These are phyloP conservation scores for Flaveria linearis DNA, from an alignment of 129 eudicot species.

Conservation along the genomic window DNA sequence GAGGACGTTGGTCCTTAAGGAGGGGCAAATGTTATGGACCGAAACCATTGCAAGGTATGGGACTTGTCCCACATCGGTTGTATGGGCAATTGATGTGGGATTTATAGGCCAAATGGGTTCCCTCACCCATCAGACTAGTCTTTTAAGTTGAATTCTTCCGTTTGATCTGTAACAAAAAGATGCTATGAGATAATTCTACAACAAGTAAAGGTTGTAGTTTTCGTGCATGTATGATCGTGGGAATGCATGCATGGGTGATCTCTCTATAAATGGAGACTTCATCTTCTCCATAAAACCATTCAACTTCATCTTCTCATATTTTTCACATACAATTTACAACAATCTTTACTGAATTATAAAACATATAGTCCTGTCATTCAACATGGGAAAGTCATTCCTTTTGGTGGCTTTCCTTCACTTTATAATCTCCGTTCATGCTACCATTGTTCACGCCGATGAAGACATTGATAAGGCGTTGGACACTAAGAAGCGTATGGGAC, in stretches of 20 bases:
- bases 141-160: no score
- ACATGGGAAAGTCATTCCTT: slow-evolving; percentile 37
- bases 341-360: not conserved
- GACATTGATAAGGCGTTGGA: not conserved
- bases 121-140: no score
- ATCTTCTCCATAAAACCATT: no score
- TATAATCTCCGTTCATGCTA: slow-evolving; percentile 40
- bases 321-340: not conserved
- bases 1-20: no score
- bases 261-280: slow-evolving; percentile 20
- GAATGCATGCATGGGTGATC: no score
- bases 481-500: no score
- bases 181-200: not conserved
- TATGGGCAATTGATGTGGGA: no score
- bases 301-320: not conserved
- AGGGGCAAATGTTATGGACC: no score
- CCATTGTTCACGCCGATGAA: slow-evolving; percentile 35
- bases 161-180: not conserved
- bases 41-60: no score
- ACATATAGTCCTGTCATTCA: not conserved
- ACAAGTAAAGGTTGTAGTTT: slow-evolving; percentile 15
- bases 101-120: no score
- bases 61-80: no score
- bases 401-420: slow-evolving; percentile 48
- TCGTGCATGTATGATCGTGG: not conserved